Base-by-base conservation (phyloP, 352 stramenopile species). In the Phytopythium chamaehyphon region DNA sequence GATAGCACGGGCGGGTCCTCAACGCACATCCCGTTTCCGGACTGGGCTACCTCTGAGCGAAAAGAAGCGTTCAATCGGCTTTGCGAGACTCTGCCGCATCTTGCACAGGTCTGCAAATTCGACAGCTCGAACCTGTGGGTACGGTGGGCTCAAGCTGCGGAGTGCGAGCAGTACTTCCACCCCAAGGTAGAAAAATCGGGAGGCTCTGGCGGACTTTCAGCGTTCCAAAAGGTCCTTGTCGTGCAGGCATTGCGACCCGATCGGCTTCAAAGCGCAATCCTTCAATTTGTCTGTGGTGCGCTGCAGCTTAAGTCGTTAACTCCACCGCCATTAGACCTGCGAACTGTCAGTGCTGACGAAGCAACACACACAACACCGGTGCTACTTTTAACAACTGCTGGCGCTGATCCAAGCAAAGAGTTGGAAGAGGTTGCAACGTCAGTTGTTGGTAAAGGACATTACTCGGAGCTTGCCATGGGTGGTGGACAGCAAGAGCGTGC, bases 401-500 rank as follows among this genome's bases (percentile, higher is more conserved):
- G 93, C n/a, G 94, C 91, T 8, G 95, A 98, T 64, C 91, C 95
- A 15, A 96, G 83, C 19, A 94, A 94, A 35, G 94, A 98, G 42
- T 69, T 98, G 3, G 83, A 97, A 48, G 92, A 98, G 47, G 92
- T 97, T 7, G 94, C 94, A 7, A 74, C 66, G 0, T 55, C 73
- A 2, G 76, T 88, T 3, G 81, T 98, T n/a, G 91, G 90, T 19
- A 76, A 80, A 36, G 78, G 73, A 7, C 84, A 94, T 53, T 98
- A 98, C 73, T 86, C 93, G 36, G 90, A 97, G 59, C 63, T 98
- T 36, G 90, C 95, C 1, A 98, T 98, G 94, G 95, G 94, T 21
- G 95, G 92, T 28, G 95, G 93, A 0, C 90, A 98, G 55, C 87
- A 98, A 52, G 91, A 97, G 28, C 90, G 94, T 19, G 93, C 93